Conservation (phyloP, 805 yeast genomes). For the Kodamaea fukazawae region DNA sequence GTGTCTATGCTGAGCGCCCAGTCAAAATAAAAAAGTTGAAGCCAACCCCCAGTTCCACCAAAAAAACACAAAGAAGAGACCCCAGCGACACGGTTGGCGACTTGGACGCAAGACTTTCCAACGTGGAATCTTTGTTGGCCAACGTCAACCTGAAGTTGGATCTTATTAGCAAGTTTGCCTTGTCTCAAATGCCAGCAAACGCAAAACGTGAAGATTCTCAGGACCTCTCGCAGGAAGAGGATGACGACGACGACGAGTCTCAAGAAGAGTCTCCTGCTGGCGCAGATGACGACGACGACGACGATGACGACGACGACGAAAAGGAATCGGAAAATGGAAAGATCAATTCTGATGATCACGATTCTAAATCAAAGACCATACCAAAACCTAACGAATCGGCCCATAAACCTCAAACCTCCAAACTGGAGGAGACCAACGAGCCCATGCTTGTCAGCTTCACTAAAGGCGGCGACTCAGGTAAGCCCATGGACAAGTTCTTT, state of each 20-base stretch:
- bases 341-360: not conserved
- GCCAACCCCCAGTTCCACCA: not conserved
- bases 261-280: conserved; percentile 14
- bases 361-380: too few species aligned
- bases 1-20: conserved; percentile 23
- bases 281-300: conserved; percentile 8
- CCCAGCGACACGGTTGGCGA: conserved; percentile 12
- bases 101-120: conserved; percentile 21
- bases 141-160: conserved; percentile 22
- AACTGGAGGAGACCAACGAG: not conserved
- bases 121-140: conserved; percentile 21
- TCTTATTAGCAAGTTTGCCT: conserved; percentile 1
- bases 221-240: conserved; percentile 5
- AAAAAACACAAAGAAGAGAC: conserved; percentile 3
- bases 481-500: conserved; percentile 20
- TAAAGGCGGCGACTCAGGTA: not conserved
- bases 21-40: conserved; percentile 9
- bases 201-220: not conserved
- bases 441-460: not conserved
- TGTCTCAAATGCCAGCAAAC: not conserved
- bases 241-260: conserved; percentile 10
- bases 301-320: not conserved
- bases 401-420: too few species aligned
- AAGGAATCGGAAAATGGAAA: not conserved
- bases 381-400: too few species aligned